Evolutionary conservation across 2,329 filamentous ascomycete genomes (phyloP), one percentile per base, ranked within the genome.

Genomic region (Cylindrodendrum hubeiense): DNA sequence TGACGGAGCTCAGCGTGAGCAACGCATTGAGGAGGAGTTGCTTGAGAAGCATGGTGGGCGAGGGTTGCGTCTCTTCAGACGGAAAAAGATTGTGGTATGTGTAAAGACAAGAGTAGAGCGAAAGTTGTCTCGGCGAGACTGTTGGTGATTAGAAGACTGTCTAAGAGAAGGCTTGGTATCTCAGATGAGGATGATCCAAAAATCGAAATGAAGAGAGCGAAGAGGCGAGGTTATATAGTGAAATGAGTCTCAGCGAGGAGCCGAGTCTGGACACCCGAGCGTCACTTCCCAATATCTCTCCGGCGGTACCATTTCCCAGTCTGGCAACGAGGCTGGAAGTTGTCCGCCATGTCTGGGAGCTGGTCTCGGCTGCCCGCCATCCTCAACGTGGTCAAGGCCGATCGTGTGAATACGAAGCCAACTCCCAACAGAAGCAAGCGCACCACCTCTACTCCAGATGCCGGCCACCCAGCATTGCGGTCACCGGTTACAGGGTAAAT

Each of bases 31-130:
- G 47, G 24, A 50, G 47, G 47, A 50, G 17, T 12, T 33, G 26
- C 28, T 50, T 50, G 47, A 50, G 47, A 50, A 50, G 47, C 47
- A 50, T 50, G 47, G 33, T 50, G 47, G 28, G 47, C 47, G 28
- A 50, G n/a, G 7, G n/a, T 21, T n/a, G 47, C 17, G n/a, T n/a
- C 37, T 39, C 37, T 8, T 8, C 37, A n/a, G 37, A 17, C 3
- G 15, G 17, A 7, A n/a, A 37, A 39, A 39, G 44, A 50, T 15
- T 19, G 47, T 19, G 19, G 13, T 10, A 22, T 21, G 15, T 4
- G 12, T 21, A 50, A 33, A 21, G 46, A 37, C 15, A 37, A 12
- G 26, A 43, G 28, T 34, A 21, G 47, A 50, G 28, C n/a, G 12
- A 28, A 21, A n/a, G 47, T 39, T 15, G 37, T 26, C 43, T 57